Conservation (phyloP, 495 filamentous ascomycete genomes). For the Tetracladium marchalianum region DNA sequence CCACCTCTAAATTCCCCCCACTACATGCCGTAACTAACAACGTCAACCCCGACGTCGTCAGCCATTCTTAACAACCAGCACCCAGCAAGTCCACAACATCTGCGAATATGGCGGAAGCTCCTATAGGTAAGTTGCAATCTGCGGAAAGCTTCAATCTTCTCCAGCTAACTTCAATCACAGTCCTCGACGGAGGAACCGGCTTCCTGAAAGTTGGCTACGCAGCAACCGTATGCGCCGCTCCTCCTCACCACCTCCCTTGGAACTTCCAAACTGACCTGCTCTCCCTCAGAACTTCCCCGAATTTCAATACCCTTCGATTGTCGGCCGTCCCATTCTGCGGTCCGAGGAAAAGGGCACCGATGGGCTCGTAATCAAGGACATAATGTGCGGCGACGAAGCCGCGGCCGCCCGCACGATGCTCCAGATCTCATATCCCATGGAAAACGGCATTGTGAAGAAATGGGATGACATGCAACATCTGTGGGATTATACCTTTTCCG, state of each 20-base stretch:
- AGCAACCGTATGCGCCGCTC: constrained; percentile 49
- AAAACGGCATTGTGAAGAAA: constrained; percentile 97
- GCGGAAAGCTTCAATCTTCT: constrained; percentile 8
- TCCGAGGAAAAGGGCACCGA: constrained; percentile 67
- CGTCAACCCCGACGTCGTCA: constrained; percentile 1
- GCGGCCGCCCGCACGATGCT: constrained; percentile 92
- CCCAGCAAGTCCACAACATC: not conserved
- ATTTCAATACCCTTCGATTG: constrained; percentile 95
- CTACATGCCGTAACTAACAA: constrained; percentile 1
- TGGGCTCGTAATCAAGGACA: constrained; percentile 80
- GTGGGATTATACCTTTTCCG: constrained; percentile 97
- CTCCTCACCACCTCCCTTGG: not conserved
- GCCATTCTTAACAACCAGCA: not conserved
- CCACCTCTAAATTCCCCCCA: too few species aligned
- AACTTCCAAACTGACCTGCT: constrained; percentile 6
- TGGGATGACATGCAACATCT: constrained; percentile 99
- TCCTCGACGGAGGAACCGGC: constrained; percentile 98
- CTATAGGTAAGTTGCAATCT: constrained; percentile 47
- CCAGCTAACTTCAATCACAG: constrained; percentile 38
- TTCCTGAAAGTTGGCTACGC: constrained; percentile 99
- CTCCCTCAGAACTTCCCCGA: constrained; percentile 82
- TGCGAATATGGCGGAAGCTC: constrained; percentile 56
- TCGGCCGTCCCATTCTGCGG: constrained; percentile 94
- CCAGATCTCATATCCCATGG: constrained; percentile 98
- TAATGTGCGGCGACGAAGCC: constrained; percentile 99